These are phyloP conservation scores for Ceratobasidium sp. DNA, from an alignment of 1,284 basidiomycete genomes.

Conservation along the genomic window DNA sequence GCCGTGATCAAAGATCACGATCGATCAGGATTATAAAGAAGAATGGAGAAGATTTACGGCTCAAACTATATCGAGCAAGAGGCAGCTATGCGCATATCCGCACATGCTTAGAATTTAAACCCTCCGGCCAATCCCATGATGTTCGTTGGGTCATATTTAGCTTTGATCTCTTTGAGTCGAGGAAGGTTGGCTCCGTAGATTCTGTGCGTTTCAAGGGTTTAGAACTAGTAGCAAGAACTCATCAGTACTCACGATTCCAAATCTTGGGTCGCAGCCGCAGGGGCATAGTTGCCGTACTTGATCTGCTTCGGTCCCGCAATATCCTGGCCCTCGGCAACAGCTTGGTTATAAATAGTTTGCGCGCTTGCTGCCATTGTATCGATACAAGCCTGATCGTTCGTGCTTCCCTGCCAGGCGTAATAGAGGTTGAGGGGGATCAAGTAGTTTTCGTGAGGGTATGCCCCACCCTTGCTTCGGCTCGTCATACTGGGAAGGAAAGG, in stretches of 20 bases:
- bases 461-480: constrained; percentile 51
- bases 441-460: constrained; percentile 51
- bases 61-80: no score
- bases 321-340: constrained; percentile 55
- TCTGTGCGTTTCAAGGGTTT: no score
- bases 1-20: no score
- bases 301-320: constrained; percentile 50
- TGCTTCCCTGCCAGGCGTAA: constrained; percentile 53
- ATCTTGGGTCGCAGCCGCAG: constrained; percentile 4
- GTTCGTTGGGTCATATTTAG: constrained; percentile 57
- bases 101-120: constrained; percentile 46
- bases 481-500: constrained; percentile 60
- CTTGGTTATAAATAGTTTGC: constrained; percentile 51
- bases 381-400: constrained; percentile 54
- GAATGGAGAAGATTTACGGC: neutral
- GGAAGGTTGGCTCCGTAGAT: constrained; percentile 60
- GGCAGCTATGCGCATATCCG: no score
- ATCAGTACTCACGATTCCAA: constrained; percentile 10
- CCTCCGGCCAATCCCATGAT: constrained; percentile 68
- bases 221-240: no score
- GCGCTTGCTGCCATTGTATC: constrained; percentile 54
- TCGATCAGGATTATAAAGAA: no score
- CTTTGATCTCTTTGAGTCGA: constrained; percentile 54
- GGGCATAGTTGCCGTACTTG: constrained; percentile 62
- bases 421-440: constrained; percentile 60